These are phyloP conservation scores for Geotrichum carabidarum DNA, from an alignment of 1,139 yeast genomes.

Conservation along the genomic window DNA sequence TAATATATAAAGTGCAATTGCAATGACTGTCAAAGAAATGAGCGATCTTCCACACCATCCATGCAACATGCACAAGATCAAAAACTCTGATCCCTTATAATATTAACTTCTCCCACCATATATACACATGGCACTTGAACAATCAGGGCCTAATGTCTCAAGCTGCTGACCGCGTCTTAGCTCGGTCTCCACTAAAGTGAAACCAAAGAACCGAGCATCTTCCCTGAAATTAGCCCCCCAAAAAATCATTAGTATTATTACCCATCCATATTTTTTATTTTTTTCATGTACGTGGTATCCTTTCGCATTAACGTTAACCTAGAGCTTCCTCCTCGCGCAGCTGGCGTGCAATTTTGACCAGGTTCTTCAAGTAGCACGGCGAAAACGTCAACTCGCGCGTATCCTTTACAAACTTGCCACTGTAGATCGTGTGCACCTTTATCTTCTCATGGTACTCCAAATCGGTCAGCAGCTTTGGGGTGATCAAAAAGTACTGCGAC, in stretches of 20 bases:
- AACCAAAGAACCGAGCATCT: background rate
- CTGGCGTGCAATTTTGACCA: constrained; percentile 13
- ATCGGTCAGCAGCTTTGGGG: constrained; percentile 83
- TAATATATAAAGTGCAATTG: no score
- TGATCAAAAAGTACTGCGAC: constrained; percentile 80
- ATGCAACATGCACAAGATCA: no score
- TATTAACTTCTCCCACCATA: no score
- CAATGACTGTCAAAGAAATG: no score
- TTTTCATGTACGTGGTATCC: background rate
- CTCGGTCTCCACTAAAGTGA: background rate
- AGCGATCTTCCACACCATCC: no score
- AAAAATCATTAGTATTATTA: background rate
- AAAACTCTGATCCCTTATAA: no score
- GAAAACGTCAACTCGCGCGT: constrained; percentile 2
- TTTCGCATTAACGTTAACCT: background rate
- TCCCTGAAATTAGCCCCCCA: background rate
- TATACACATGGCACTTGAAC: no score
- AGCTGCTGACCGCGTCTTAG: no score
- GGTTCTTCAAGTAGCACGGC: constrained; percentile 7
- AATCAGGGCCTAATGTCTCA: no score
- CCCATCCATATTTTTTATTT: background rate
- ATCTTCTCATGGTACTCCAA: constrained; percentile 73
- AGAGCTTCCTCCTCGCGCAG: constrained; percentile 3
- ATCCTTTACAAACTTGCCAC: constrained; percentile 42
- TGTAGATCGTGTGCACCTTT: constrained; percentile 85